A percentile compares a stretch with the other conserved stretches of the same genome.
Conservation (phyloP, 345 rosid genomes). For the Corymbia maculata region DNA sequence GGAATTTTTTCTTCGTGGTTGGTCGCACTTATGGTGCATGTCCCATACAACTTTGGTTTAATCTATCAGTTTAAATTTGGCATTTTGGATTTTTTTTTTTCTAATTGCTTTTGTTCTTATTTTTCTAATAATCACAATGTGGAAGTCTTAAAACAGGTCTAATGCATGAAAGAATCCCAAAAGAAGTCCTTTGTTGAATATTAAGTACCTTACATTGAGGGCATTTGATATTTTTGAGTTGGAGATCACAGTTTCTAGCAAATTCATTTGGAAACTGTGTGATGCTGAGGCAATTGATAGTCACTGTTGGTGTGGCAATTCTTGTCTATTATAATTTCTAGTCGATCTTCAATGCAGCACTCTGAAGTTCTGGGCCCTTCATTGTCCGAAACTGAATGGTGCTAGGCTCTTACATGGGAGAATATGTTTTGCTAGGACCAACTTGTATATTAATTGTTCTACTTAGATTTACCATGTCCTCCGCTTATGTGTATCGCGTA, state of each 20-base stretch:
- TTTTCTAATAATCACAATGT: not conserved
- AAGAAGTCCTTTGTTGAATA: not conserved
- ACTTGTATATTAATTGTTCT: not conserved
- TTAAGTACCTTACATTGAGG: not conserved
- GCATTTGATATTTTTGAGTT: not conserved
- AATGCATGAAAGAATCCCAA: not conserved
- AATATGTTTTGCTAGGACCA: not conserved
- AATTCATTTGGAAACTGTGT: not conserved
- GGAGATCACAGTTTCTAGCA: not conserved
- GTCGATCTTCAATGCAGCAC: not conserved
- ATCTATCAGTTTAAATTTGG: not conserved
- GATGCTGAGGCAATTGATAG: not conserved
- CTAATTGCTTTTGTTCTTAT: not conserved
- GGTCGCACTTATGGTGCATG: not conserved
- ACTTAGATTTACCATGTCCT: not conserved
- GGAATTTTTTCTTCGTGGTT: not conserved
- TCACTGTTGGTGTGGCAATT: not conserved
- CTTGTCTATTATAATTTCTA: not conserved
- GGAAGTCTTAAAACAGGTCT: not conserved
- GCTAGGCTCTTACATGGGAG: not conserved
- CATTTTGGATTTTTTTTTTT: not conserved
- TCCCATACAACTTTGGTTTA: not conserved
- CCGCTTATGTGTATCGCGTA: not conserved
- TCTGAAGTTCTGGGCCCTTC: not conserved
- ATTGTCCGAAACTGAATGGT: not conserved